Base-by-base conservation (phyloP, 176 grass and related monocot species). In the Eleusine coracana region DNA sequence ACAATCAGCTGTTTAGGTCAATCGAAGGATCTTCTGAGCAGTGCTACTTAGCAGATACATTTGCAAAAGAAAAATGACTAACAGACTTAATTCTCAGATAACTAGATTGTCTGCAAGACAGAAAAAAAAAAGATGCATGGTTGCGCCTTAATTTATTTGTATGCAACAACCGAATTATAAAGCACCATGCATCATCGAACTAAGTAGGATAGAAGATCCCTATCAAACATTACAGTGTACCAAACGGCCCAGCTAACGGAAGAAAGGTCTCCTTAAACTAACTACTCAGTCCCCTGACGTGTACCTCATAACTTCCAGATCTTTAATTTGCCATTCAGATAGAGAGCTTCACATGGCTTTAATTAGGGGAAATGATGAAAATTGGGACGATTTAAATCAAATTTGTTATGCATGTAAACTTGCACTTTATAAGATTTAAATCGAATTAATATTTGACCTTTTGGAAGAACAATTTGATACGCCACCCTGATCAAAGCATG, bases 241-340 rank as follows among this genome's bases (percentile, higher is more conserved):
- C 85, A 2, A 84, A 71, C 79, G 38, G 42, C 21, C 79, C 80
- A 81, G 71, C 87, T 76, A 76, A 7, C 59, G 28, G 4, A 39
- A 60, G 87, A 87, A 89, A 87, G 84, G 80, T 42, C 44, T 66
- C 16, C 80, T 76, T 82, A 85, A 90, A 85, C 87, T 20, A 92
- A 90, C 74, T 15, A 7, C 10, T 21, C 38, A 44, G 6, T 77
- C 76, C n/a, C 3, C 16, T 84, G 87, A 92, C 76, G 56, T 12
- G 12, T 45, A 84, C 87, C 45, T 12, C 46, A 21, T 78, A 84
- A 84, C 90, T 80, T 62, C 75, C 70, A 45, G 40, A 76, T 69
- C 44, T 46, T 60, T 25, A 25, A 25, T 25, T 31, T 70, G 27
- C 52, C n/a, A 2, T 36, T 83, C 63, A 17, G 27, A 65, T 31